A percentile compares a stretch with the other conserved stretches of the same genome.
Evolutionary conservation across 257 asterid species (phyloP).

Genomic region (Solanum microdontum): DNA sequence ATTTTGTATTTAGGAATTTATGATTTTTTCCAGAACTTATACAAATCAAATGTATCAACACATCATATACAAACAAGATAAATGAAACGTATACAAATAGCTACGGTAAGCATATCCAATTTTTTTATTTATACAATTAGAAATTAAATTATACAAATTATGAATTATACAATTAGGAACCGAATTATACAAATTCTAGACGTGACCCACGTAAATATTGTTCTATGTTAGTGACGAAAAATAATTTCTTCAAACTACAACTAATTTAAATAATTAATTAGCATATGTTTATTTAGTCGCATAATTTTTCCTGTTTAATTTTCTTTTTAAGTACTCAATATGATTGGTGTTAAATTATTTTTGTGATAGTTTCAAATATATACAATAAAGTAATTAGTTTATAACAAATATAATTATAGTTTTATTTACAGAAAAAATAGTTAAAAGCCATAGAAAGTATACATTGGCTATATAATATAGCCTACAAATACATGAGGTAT

Average conservation of each 20-base stretch:
- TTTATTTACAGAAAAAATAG: too few species aligned
- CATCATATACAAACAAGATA: too few species aligned
- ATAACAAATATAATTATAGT: too few species aligned
- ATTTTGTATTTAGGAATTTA: not conserved
- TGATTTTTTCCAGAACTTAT: too few species aligned
- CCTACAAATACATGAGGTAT: too few species aligned
- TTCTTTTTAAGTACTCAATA: not conserved
- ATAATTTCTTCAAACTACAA: too few species aligned
- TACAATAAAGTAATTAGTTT: too few species aligned
- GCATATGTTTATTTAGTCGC: not conserved
- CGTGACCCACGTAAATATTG: not conserved
- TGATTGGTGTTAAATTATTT: not conserved
- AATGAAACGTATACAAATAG: not conserved
- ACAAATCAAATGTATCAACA: not conserved
- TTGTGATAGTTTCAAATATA: not conserved
- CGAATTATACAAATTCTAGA: too few species aligned
- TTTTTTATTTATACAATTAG: too few species aligned
- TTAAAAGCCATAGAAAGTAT: not conserved
- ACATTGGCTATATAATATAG: not conserved
- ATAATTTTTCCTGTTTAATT: too few species aligned
- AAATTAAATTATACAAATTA: rapidly evolving
- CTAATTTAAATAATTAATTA: too few species aligned
- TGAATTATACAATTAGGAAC: too few species aligned
- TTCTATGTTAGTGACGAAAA: not conserved
- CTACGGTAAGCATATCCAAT: not conserved